Base-by-base conservation (phyloP, 352 stramenopile species). In the Phytophthora ohioensis region DNA sequence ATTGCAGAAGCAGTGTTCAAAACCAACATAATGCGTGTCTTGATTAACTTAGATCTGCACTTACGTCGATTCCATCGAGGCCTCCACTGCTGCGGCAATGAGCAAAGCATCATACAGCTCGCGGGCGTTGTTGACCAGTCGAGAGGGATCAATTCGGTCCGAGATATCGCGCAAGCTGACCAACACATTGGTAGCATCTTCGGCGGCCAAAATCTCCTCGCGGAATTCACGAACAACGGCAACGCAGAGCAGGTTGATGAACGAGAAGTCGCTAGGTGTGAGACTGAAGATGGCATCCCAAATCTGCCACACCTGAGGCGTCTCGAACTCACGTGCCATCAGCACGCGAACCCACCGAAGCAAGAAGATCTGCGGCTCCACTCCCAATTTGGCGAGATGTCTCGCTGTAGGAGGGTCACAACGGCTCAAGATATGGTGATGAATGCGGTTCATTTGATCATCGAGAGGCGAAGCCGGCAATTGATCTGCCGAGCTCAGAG, bases 251-350 rank as follows among this genome's bases (percentile, higher is more conserved):
- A 91, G 30, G 42, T 94, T 91, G 62, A 92, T 91, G 41, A 94
- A 92, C 35, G 80, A 84, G 55, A 92, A 92, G 43, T 94, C 84
- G 57, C 67, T 76, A 5, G 84, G 79, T 4, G 87, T 92, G 34
- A 94, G 71, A 17, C 76, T 82, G 61, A 94, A 92, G 62, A 94
- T 91, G 32, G 87, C 76, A 60, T 94, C 84, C 87, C 87, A 94
- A 54, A 94, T 71, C 17, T 85, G 81, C 87, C 87, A 94, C 65
- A 92, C 87, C 39, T 92, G 81, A n/a, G 77, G 63, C 41, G 85
- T 85, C 36, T 87, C 81, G 51, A 91, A 94, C 69, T 94, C 87
- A 9, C 87, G 80, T 34, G 87, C 81, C 80, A 94, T 90, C 49
- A 94, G 72, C 36, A 94, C 82, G 15, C 87, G 87, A 17, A 94